Conservation (phyloP, 2,329 filamentous ascomycete species). For the Cordyceps cateniannulata region DNA sequence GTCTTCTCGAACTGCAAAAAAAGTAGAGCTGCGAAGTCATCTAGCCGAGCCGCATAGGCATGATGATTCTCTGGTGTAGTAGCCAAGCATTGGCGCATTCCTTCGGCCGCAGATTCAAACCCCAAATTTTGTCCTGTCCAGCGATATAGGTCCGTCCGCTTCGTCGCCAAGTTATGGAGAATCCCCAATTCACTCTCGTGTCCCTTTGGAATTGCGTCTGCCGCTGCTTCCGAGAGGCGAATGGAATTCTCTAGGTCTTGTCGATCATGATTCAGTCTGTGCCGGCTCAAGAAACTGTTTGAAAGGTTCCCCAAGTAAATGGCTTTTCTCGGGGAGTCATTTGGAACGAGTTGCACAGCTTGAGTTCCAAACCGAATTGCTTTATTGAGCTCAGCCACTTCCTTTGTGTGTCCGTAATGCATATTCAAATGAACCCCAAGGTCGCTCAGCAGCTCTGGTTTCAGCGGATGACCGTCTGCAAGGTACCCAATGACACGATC, state of each 20-base stretch:
- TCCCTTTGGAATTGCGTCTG: not conserved
- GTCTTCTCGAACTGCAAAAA: conserved; percentile 1
- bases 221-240: not conserved
- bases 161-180: not conserved
- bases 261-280: not conserved
- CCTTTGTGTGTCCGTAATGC: not conserved
- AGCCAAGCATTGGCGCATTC: not conserved
- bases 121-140: not conserved
- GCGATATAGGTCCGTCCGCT: not conserved
- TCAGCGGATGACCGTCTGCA: not conserved
- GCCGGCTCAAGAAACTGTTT: not conserved
- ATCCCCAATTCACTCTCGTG: not conserved
- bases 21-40: not conserved
- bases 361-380: not conserved
- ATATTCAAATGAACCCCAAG: not conserved
- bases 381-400: not conserved
- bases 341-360: not conserved
- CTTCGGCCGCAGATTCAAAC: not conserved
- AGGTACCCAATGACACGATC: not conserved
- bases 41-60: not conserved
- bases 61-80: not conserved
- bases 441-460: not conserved
- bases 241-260: not conserved
- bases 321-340: not conserved
- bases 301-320: conserved; percentile 1